Base-by-base conservation (phyloP, 2,329 filamentous ascomycete species). In the Fusarium oligoseptatum region DNA sequence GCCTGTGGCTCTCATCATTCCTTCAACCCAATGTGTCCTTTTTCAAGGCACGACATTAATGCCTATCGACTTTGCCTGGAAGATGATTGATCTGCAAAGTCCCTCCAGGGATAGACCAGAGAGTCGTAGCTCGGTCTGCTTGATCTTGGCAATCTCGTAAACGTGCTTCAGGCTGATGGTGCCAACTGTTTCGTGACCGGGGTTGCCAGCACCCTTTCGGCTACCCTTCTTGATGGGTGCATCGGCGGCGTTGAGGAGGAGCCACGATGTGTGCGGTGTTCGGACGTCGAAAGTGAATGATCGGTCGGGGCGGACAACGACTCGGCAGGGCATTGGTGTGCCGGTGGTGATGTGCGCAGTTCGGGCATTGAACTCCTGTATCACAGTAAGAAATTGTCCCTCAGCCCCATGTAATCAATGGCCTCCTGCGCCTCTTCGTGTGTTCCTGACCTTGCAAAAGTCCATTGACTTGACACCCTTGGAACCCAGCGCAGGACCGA, bases 401-500 rank as follows among this genome's bases (percentile, higher is more conserved):
- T 22, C 11, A 32, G 41, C 15, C 12, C 12, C 43, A 27, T n/a
- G 11, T 55, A 55, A 32, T 39, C n/a, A 41, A 52, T 22, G 34
- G 60, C 41, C 20, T 24, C 24, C 10, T 57, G 14, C 17, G 43
- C 36, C 64, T 55, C 37, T 17, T 45, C 17, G 52, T n/a, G 50
- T 60, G 64, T 37, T 60, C 56, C 83, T 71, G 71, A 97, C 96
- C 90, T 98, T 98, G 91, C 97, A 98, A 84, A 98, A 99, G 85
- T 99, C 97, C 93, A 99, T 99, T 68, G 94, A 97, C 88, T 99
- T 99, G 73, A 99, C 94, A 88, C 97, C 97, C 88, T 98, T 98
- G 83, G 93, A 96, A 86, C 97, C 97, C 76, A 99, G 90, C 64
- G 97, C 97, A 68, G 97, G 97, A 88, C 97, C 97, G 80, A 99